Conservation (phyloP, 2,329 filamentous ascomycete species). For the Lojkania enalia region DNA sequence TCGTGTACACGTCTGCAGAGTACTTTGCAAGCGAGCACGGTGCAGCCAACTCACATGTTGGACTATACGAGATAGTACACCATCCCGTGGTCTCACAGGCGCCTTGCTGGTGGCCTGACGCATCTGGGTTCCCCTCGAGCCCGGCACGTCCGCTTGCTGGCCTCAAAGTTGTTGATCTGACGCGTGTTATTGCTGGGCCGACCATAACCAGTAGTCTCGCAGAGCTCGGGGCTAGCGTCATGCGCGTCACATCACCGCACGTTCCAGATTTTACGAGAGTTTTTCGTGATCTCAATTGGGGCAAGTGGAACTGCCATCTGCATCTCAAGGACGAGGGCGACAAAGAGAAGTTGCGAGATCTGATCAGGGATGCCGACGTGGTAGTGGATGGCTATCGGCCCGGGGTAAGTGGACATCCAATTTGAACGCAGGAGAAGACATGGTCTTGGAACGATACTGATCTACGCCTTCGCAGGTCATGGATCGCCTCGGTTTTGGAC, state of each 20-base stretch:
- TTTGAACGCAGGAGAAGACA: no score
- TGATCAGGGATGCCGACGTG: conserved; percentile 53
- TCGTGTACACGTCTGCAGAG: conserved; percentile 32
- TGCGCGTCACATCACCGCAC: conserved; percentile 44
- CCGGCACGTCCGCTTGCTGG: conserved; percentile 45
- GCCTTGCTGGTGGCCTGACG: background rate
- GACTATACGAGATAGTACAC: background rate
- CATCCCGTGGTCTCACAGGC: background rate
- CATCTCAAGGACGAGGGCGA: conserved; percentile 40
- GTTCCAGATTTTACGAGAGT: conserved; percentile 32
- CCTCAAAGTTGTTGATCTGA: conserved; percentile 33
- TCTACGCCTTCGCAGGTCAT: no score
- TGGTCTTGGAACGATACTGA: no score
- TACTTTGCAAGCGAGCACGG: conserved; percentile 38
- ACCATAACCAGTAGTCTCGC: conserved; percentile 39
- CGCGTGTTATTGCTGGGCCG: conserved; percentile 45
- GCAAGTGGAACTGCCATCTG: conserved; percentile 47
- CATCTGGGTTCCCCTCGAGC: background rate
- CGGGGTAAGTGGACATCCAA: conserved; percentile 47
- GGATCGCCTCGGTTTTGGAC: conserved; percentile 45
- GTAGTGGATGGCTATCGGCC: conserved; percentile 56
- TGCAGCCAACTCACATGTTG: conserved; percentile 20
- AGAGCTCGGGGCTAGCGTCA: conserved; percentile 46
- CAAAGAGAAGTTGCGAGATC: conserved; percentile 24
- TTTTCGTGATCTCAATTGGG: conserved; percentile 45